Conservation (phyloP, 768 basidiomycete species). For the Psilocybe sp. region DNA sequence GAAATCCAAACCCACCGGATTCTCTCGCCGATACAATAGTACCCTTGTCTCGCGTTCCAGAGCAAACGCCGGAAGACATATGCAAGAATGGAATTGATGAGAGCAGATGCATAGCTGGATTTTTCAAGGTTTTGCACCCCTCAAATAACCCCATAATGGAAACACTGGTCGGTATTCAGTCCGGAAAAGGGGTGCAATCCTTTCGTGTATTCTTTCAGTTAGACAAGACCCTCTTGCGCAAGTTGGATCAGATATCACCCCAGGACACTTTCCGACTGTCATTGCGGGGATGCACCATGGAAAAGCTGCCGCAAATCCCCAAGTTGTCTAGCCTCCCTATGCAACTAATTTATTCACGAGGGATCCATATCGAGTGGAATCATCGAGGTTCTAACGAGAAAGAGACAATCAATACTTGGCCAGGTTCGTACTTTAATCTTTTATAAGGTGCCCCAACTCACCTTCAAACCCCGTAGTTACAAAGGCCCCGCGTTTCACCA, state of each 20-base stretch:
- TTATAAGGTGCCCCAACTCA: neutral
- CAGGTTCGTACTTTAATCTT: conserved; percentile 5
- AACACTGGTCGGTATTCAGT: conserved; percentile 7
- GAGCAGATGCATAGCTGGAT: no score
- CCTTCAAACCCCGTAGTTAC: neutral
- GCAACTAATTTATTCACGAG: conserved; percentile 38
- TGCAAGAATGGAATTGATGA: no score
- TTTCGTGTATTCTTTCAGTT: conserved; percentile 15
- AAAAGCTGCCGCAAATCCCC: conserved; percentile 21
- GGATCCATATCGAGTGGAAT: conserved; percentile 23
- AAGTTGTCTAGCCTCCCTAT: conserved; percentile 34
- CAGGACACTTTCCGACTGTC: conserved; percentile 44
- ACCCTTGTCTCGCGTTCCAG: no score
- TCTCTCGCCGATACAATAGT: no score
- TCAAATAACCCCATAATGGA: conserved; percentile 4
- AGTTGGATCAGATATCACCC: conserved; percentile 34
- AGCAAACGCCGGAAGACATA: no score
- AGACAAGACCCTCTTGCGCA: conserved; percentile 26
- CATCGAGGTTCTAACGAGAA: conserved; percentile 10
- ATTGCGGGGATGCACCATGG: conserved; percentile 40
- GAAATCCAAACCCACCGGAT: no score
- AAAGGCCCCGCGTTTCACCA: neutral
- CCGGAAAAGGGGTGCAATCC: conserved; percentile 1
- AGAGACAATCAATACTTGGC: conserved; percentile 26
- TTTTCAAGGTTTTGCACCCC: conserved; percentile 4